Conservation (phyloP, 352 stramenopile genomes). For the Phytophthora cajani region DNA sequence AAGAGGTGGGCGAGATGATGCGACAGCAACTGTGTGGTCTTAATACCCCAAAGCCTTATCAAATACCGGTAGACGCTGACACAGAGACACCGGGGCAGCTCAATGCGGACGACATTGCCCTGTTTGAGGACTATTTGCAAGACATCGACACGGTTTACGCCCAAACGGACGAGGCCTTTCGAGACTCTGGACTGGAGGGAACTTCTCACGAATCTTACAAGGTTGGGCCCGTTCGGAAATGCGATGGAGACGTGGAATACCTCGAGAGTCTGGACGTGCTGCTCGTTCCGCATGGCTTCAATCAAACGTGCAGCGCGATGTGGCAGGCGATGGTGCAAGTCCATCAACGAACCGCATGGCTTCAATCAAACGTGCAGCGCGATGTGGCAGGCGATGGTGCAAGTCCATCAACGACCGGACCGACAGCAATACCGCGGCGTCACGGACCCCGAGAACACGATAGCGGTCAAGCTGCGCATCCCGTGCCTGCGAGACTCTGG, state of each 20-base stretch:
- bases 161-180: slow-evolving; percentile 22
- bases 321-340: neutral
- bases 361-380: neutral
- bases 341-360: neutral
- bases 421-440: neutral
- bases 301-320: neutral
- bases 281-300: slow-evolving; percentile 8
- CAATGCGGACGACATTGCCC: slow-evolving; percentile 10
- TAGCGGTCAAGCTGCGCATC: neutral
- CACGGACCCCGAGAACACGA: neutral
- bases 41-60: neutral
- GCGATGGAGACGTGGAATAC: slow-evolving; percentile 19
- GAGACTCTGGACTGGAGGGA: slow-evolving; percentile 8
- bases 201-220: neutral
- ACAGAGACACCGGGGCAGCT: neutral
- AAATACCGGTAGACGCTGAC: neutral
- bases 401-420: neutral
- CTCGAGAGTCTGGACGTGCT: slow-evolving; percentile 31
- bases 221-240: slow-evolving; percentile 8
- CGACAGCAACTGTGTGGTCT: neutral
- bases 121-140: slow-evolving; percentile 32
- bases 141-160: slow-evolving; percentile 30
- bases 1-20: slow-evolving; percentile 6
- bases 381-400: neutral
- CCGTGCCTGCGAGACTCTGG: neutral